phyloP scores from a whole-genome alignment of 2,329 filamentous ascomycete genomes.

The Chaetomiaceae sp. region DNA sequence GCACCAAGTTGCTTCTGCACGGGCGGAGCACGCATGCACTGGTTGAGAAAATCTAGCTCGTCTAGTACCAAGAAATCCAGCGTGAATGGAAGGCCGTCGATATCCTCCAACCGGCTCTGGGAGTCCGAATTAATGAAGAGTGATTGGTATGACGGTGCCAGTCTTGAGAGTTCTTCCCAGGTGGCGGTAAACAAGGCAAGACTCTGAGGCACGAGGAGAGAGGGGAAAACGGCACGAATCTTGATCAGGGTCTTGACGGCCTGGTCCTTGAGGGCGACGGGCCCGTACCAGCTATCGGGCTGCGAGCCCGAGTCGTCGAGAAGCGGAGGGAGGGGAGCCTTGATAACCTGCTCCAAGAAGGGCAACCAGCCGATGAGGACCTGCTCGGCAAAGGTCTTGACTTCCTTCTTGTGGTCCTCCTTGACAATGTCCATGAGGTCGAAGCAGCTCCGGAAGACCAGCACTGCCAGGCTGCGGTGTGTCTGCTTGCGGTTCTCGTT shows the following conservation, averaged over 20 bases:
- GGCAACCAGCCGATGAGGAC: constrained; percentile 80
- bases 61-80: constrained; percentile 91
- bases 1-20: constrained; percentile 85
- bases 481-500: constrained; percentile 69
- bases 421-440: constrained; percentile 96
- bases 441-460: constrained; percentile 86
- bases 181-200: constrained; percentile 77
- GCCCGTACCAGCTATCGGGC: constrained; percentile 70
- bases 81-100: constrained; percentile 88
- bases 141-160: constrained; percentile 69
- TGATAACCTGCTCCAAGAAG: constrained; percentile 78
- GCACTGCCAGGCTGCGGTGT: constrained; percentile 79
- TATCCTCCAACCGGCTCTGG: constrained; percentile 84
- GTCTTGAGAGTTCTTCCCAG: constrained; percentile 78
- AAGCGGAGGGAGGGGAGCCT: constrained; percentile 67
- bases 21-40: constrained; percentile 79
- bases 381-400: constrained; percentile 86
- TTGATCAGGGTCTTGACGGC: constrained; percentile 92
- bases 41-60: constrained; percentile 91
- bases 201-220: constrained; percentile 76
- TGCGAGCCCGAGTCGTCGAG: constrained; percentile 48
- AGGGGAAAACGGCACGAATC: constrained; percentile 77
- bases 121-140: constrained; percentile 83
- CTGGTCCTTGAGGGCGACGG: constrained; percentile 85
- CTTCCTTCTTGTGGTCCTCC: constrained; percentile 81